Evolutionary conservation across 257 asterid species (phyloP).

Genomic region (Mitragyna speciosa): DNA sequence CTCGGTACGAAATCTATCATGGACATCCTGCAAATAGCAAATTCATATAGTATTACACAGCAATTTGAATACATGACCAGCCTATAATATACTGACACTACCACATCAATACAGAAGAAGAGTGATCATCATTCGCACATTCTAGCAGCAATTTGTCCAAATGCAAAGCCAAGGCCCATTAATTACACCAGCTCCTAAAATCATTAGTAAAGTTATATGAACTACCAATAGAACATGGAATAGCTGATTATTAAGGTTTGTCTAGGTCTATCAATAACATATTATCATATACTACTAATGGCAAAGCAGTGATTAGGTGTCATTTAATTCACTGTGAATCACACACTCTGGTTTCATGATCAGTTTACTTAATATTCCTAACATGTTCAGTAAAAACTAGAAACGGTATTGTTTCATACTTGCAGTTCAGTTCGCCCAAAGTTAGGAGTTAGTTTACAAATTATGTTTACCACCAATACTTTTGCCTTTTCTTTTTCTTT

Average conservation of each 20-base stretch:
- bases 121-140: neutral
- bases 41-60: slow-evolving; percentile 3
- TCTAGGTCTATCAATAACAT: neutral
- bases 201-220: neutral
- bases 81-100: neutral
- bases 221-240: neutral
- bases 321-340: no score
- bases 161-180: neutral
- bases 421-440: no score
- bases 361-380: no score
- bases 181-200: neutral
- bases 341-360: no score
- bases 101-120: neutral
- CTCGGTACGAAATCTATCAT: slow-evolving; percentile 90
- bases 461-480: no score
- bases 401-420: no score
- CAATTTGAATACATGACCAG: neutral
- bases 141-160: neutral
- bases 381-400: no score
- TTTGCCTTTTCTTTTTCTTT: no score
- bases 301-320: no score
- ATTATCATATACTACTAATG: no score
- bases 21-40: slow-evolving; percentile 81
- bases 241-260: neutral
- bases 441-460: no score